These are phyloP conservation scores for Nannochloris sp. DNA, from an alignment of 139 green algal genomes.

Conservation along the genomic window DNA sequence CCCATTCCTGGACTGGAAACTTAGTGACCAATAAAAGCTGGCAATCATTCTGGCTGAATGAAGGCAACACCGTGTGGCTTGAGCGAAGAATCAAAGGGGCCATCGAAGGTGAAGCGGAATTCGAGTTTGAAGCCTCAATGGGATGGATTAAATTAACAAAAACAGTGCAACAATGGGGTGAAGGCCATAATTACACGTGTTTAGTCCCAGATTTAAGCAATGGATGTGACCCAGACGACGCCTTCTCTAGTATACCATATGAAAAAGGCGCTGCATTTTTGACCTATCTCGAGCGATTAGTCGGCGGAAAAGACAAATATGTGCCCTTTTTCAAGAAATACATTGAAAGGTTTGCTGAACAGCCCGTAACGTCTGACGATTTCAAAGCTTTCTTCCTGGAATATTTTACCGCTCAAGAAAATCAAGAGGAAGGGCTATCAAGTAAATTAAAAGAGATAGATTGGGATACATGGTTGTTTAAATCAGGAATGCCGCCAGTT, in stretches of 20 bases:
- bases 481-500: constrained; percentile 63
- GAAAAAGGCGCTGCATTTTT: constrained; percentile 82
- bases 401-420: constrained; percentile 55
- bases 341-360: constrained; percentile 41
- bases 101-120: constrained; percentile 50
- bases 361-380: constrained; percentile 11
- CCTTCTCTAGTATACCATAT: constrained; percentile 61
- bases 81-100: constrained; percentile 79
- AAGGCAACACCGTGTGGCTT: constrained; percentile 73
- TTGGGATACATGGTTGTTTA: constrained; percentile 74
- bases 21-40: constrained; percentile 80
- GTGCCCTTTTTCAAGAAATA: constrained; percentile 58
- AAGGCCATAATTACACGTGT: constrained; percentile 47
- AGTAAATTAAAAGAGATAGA: constrained; percentile 45
- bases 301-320: constrained; percentile 58
- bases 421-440: neutral
- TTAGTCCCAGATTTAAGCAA: constrained; percentile 48
- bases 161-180: constrained; percentile 23
- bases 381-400: constrained; percentile 54
- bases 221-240: constrained; percentile 83
- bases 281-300: constrained; percentile 67
- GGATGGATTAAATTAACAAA: constrained; percentile 28
- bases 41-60: constrained; percentile 74
- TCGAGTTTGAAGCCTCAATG: constrained; percentile 33
- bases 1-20: constrained; percentile 90